A percentile compares a stretch with the other conserved stretches of the same genome.
Conservation (phyloP, 805 yeast species). For the Ogataea angusta region DNA sequence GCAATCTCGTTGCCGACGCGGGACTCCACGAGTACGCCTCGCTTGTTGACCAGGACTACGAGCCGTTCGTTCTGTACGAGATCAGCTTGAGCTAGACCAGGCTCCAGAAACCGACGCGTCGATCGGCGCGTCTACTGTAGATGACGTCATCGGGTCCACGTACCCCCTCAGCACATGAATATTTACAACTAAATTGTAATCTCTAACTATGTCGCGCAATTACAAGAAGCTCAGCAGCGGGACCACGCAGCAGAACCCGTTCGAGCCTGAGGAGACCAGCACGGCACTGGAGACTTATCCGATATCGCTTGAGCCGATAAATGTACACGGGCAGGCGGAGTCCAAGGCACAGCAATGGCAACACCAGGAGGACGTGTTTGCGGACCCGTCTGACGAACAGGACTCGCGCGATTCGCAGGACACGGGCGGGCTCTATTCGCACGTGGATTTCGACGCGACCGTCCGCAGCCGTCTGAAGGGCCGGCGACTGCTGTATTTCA, state of each 20-base stretch:
- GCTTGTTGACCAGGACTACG: conserved; percentile 90
- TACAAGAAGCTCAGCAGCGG: conserved; percentile 14
- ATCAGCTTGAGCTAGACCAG: conserved; percentile 36
- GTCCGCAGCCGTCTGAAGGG: conserved; percentile 24
- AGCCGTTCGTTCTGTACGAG: conserved; percentile 88
- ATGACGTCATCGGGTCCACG: conserved; percentile 5
- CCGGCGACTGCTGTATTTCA: conserved; percentile 23
- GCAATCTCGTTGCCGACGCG: conserved; percentile 58
- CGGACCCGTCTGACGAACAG: conserved; percentile 3
- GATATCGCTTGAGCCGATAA: conserved; percentile 8
- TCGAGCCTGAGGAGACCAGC: conserved; percentile 14
- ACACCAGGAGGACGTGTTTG: conserved; percentile 15
- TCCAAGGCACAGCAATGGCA: conserved; percentile 13
- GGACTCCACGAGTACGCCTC: conserved; percentile 81
- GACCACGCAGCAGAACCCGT: conserved; percentile 9
- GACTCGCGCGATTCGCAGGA: neutral
- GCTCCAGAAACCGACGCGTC: conserved; percentile 8
- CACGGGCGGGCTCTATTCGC: conserved; percentile 10
- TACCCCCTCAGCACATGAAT: conserved; percentile 3
- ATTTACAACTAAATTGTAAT: neutral
- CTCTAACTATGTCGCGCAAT: conserved; percentile 12
- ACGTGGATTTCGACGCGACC: conserved; percentile 19
- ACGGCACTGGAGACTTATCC: conserved; percentile 12
- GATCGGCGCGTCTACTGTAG: neutral
- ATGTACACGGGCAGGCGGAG: conserved; percentile 2